Evolutionary conservation across 2,329 filamentous ascomycete genomes (phyloP).

Genomic region (Furcasterigmium furcatum): DNA sequence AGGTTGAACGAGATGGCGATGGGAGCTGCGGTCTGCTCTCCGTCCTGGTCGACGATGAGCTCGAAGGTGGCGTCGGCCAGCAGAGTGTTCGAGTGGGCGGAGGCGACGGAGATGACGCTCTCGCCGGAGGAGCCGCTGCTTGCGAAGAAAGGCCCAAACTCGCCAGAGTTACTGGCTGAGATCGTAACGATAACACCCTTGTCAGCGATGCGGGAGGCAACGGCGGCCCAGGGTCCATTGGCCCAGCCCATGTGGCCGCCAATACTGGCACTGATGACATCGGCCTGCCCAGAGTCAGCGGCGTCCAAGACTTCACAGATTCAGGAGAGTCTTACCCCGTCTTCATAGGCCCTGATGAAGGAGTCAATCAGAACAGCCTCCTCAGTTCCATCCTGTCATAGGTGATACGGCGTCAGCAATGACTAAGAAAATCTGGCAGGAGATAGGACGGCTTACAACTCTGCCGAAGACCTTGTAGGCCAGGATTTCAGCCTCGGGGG

Average conservation of each 20-base stretch:
- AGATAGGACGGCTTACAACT: not conserved
- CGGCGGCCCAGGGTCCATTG: slow-evolving; percentile 7
- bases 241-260: slow-evolving; percentile 6
- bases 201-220: slow-evolving; percentile 10
- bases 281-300: slow-evolving; percentile 1
- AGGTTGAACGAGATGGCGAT: not conserved
- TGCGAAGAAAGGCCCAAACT: slow-evolving; percentile 16
- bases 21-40: not conserved
- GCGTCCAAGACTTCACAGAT: too few relatives aligned
- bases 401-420: not conserved
- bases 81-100: not conserved
- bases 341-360: not conserved
- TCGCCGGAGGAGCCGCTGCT: slow-evolving; percentile 19
- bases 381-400: slow-evolving; percentile 28
- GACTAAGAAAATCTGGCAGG: too few relatives aligned
- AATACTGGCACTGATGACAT: slow-evolving; percentile 10
- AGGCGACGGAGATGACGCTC: slow-evolving; percentile 24
- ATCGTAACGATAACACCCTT: slow-evolving; percentile 21
- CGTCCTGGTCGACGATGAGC: not conserved
- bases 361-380: slow-evolving; percentile 2
- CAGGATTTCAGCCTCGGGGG: slow-evolving; percentile 39
- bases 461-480: slow-evolving; percentile 38
- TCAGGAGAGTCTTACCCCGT: not conserved
- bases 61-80: not conserved
- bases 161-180: slow-evolving; percentile 9